Evolutionary conservation across 805 yeast genomes (phyloP).

Genomic region (Wickerhamiella spandovensis): DNA sequence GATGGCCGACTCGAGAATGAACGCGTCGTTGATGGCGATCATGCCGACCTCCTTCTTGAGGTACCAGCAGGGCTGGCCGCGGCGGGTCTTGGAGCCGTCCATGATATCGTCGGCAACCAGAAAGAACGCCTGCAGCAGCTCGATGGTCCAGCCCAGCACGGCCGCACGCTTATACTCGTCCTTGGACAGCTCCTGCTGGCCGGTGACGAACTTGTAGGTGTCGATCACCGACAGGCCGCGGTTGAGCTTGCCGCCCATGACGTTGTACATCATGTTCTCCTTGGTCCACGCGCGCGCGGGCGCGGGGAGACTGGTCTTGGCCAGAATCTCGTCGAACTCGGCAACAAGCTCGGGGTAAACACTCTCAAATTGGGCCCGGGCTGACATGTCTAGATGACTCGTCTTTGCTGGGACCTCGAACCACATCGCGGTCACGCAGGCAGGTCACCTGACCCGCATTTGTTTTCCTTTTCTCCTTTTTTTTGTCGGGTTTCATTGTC

Average conservation of each 20-base stretch:
- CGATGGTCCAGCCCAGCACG: conserved; percentile 88
- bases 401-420: too few species aligned
- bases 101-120: conserved; percentile 97
- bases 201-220: conserved; percentile 71
- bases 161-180: conserved; percentile 77
- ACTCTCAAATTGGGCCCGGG: conserved; percentile 23
- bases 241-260: conserved; percentile 94
- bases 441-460: too few species aligned
- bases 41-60: conserved; percentile 63
- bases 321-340: conserved; percentile 53
- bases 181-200: conserved; percentile 43
- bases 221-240: conserved; percentile 93
- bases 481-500: too few species aligned
- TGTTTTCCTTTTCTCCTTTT: too few species aligned
- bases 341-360: conserved; percentile 67
- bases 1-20: conserved; percentile 91
- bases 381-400: too few species aligned
- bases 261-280: conserved; percentile 58
- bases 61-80: conserved; percentile 99
- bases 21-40: conserved; percentile 93
- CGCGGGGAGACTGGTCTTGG: conserved; percentile 63
- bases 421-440: too few species aligned
- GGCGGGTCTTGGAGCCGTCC: conserved; percentile 92
- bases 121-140: conserved; percentile 89
- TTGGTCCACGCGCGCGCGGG: conserved; percentile 82